Evolutionary conservation across 495 filamentous ascomycete species (phyloP).

Genomic region (Tuber borchii): DNA sequence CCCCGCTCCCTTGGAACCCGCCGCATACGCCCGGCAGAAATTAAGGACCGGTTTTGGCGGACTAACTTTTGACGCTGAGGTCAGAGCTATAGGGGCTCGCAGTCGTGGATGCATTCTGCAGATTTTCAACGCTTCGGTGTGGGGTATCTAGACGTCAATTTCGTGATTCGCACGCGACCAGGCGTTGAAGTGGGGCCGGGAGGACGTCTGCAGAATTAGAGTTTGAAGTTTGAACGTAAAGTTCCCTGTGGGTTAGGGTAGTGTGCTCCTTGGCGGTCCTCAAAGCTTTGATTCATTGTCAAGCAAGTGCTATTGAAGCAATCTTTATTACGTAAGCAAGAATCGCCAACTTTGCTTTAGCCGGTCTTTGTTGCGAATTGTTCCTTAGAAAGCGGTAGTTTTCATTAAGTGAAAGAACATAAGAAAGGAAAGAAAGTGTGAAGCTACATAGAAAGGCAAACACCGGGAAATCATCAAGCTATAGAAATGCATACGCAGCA

Average conservation of each 20-base stretch:
- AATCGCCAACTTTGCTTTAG: not conserved
- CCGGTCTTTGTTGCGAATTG: too few species aligned
- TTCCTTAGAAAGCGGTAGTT: too few species aligned
- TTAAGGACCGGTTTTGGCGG: slow-evolving; percentile 5
- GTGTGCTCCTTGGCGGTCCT: not conserved
- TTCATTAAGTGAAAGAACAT: too few species aligned
- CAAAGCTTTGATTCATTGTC: not conserved
- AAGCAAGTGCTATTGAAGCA: not conserved
- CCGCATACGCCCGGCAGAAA: slow-evolving; percentile 22
- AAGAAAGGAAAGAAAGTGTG: too few species aligned
- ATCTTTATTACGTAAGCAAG: not conserved
- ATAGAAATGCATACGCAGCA: too few species aligned
- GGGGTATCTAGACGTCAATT: not conserved
- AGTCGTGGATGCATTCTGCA: slow-evolving; percentile 23
- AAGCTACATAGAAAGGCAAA: too few species aligned
- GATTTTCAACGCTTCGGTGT: not conserved
- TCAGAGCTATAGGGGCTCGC: slow-evolving; percentile 7
- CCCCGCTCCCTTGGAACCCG: slow-evolving; percentile 32
- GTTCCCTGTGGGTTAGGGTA: not conserved
- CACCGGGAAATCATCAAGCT: too few species aligned
- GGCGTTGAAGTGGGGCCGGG: not conserved
- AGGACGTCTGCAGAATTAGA: not conserved
- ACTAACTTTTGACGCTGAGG: slow-evolving; percentile 1
- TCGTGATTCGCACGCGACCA: not conserved
- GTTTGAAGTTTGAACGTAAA: not conserved